phyloP scores from a whole-genome alignment of 2,329 filamentous ascomycete genomes.

The Nigrospora oryzae region DNA sequence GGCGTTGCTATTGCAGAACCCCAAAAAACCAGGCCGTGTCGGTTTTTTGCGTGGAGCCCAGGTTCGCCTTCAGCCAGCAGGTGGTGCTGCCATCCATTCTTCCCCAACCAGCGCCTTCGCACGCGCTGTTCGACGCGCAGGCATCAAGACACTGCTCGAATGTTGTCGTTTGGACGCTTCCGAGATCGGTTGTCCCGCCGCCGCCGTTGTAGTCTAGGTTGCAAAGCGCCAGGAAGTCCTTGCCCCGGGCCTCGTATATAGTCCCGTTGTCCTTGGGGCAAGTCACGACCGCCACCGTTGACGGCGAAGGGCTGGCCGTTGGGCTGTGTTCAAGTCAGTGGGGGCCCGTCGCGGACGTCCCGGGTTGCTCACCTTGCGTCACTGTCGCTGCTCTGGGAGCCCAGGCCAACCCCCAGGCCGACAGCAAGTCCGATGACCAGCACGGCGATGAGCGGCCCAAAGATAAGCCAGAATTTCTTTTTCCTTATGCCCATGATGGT shows the following conservation, averaged over 20 bases:
- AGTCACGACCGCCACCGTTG: constrained; percentile 1
- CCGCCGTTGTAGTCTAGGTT: constrained; percentile 23
- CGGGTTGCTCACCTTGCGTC: neutral
- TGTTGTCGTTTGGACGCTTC: constrained; percentile 10
- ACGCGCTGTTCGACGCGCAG: constrained; percentile 18
- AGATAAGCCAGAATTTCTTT: constrained; percentile 15
- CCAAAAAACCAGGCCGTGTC: constrained; percentile 21
- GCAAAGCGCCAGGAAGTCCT: constrained; percentile 23
- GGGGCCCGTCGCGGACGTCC: neutral
- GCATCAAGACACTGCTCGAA: constrained; percentile 22
- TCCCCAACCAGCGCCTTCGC: constrained; percentile 27
- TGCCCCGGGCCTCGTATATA: constrained; percentile 13
- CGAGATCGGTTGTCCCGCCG: constrained; percentile 19
- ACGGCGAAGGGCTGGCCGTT: neutral
- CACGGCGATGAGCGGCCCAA: constrained; percentile 12
- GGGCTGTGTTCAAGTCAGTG: neutral
- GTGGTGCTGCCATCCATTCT: constrained; percentile 12
- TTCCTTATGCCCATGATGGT: constrained; percentile 10
- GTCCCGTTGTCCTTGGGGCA: constrained; percentile 26
- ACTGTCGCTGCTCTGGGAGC: neutral
- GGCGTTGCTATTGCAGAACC: constrained; percentile 11
- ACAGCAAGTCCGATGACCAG: constrained; percentile 14
- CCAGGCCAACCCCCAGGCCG: constrained; percentile 15
- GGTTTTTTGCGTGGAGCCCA: constrained; percentile 15
- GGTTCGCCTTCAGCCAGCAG: constrained; percentile 26